phyloP scores from a whole-genome alignment of 345 rosid species.

The Punica granatum region DNA sequence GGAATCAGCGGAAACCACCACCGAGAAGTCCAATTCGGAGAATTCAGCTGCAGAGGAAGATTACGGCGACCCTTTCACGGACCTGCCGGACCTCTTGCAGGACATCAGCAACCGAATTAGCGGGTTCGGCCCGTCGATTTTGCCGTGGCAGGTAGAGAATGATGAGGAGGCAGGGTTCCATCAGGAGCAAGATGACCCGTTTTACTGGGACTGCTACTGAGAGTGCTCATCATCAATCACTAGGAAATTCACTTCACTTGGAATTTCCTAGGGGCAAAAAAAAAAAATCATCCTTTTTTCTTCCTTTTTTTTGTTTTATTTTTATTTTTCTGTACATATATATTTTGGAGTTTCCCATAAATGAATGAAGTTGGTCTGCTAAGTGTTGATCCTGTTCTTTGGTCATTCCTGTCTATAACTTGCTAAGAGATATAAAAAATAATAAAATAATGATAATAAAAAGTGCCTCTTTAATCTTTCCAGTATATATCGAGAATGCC shows the following conservation, averaged over 20 bases:
- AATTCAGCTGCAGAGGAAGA: constrained; percentile 15
- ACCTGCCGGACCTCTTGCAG: constrained; percentile 57
- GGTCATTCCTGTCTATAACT: too few species aligned
- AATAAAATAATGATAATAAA: too few species aligned
- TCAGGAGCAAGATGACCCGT: constrained; percentile 1
- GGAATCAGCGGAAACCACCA: constrained; percentile 19
- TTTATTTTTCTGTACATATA: not conserved
- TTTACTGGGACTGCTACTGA: constrained; percentile 8
- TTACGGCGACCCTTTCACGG: constrained; percentile 52
- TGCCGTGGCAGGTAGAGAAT: constrained; percentile 24
- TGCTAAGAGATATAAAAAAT: too few species aligned
- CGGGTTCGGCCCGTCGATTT: constrained; percentile 33
- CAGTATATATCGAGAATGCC: too few species aligned
- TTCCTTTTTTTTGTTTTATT: not conserved
- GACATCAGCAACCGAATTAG: constrained; percentile 29
- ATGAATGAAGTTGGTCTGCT: not conserved
- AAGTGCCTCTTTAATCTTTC: too few species aligned
- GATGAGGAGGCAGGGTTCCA: constrained; percentile 2
- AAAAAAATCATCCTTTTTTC: not conserved
- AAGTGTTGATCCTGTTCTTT: too few species aligned
- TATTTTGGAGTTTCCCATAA: not conserved
- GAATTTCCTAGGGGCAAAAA: not conserved
- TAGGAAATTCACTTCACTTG: not conserved
- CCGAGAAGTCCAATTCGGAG: constrained; percentile 20
- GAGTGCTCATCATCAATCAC: not conserved